Conservation (phyloP, 805 yeast species). For the Saturnispora sanitii region DNA sequence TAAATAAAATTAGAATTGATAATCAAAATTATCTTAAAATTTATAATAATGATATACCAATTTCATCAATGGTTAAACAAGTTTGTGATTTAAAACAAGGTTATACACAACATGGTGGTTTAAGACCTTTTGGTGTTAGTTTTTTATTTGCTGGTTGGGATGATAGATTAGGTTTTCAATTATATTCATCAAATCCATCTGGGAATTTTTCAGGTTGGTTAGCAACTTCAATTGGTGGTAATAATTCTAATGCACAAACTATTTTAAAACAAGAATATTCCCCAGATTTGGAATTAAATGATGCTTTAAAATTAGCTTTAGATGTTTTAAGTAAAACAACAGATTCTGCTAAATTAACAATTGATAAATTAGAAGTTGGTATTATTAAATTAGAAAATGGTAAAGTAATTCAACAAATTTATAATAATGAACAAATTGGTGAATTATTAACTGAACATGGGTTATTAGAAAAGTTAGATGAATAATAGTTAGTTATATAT, state of each 20-base stretch:
- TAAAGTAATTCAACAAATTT: conserved; percentile 56
- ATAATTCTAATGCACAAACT: conserved; percentile 93
- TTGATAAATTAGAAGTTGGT: conserved; percentile 90
- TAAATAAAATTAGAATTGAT: conserved; percentile 72
- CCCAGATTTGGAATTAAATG: conserved; percentile 61
- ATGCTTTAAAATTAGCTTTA: conserved; percentile 79
- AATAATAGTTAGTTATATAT: conserved; percentile 29
- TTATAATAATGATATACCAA: conserved; percentile 90
- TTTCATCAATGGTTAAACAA: conserved; percentile 78
- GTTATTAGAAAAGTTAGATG: conserved; percentile 36
- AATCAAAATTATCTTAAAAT: conserved; percentile 82
- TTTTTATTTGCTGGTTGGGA: conserved; percentile 95
- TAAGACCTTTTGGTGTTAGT: conserved; percentile 96
- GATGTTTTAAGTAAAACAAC: conserved; percentile 90
- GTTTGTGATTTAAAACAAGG: conserved; percentile 94
- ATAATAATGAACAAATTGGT: conserved; percentile 74
- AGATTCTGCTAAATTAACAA: conserved; percentile 74
- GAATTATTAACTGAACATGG: conserved; percentile 62
- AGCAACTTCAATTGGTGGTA: conserved; percentile 95
- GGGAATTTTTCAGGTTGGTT: conserved; percentile 99
- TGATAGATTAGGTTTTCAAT: conserved; percentile 79
- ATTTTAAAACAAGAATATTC: conserved; percentile 90
- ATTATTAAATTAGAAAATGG: conserved; percentile 51
- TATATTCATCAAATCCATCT: conserved; percentile 91
- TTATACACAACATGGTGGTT: conserved; percentile 96